Base-by-base conservation (phyloP, 2,329 filamentous ascomycete species). In the Arthrobotrys iridis region DNA sequence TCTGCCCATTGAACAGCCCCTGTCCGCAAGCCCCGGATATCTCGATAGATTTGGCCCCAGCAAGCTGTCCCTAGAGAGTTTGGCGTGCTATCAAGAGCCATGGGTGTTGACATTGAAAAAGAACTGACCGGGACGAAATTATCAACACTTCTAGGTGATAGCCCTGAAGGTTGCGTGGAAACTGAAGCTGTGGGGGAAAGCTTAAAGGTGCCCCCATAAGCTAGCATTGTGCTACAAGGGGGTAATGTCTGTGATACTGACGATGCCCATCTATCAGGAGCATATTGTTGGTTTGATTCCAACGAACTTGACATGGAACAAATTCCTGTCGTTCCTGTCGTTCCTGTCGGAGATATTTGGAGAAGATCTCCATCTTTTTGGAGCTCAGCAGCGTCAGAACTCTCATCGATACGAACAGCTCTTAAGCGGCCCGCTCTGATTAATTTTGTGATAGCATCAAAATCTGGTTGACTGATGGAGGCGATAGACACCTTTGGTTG, bases 401-500 rank as follows among this genome's bases (percentile, higher is more conserved):
- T 50, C 4, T 60, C 64, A 26, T 60, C 58, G 18, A 60, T 57
- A 8, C 52, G 57, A 1, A 26, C 15, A n/a, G 64, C 64, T 26
- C 41, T 68, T 30, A 68, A 33, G n/a, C 64, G 64, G 18, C 52
- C 41, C 7, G 64, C 43, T 3, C 41, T 68, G 13, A 68, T 68
- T 6, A 68, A 18, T n/a, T 33, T 50, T 43, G 60, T 68, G 30
- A 68, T 68, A 4, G 64, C 43, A 35, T 68, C 64, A 26, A 59
- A 57, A 24, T 68, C 64, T 30, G 64, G 64, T 11, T 68, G 64
- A 11, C 64, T 60, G n/a, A 68, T 68, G 2, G 64, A 68, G n/a
- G 64, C 64, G 28, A 68, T 68, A 2, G 64, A 68, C 6, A 68
- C 64, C 26, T 60, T 68, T 13, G 64, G 64, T 26, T 68, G 64